Conservation (phyloP, 106 monocot genomes). For the Dendrobium officinale region DNA sequence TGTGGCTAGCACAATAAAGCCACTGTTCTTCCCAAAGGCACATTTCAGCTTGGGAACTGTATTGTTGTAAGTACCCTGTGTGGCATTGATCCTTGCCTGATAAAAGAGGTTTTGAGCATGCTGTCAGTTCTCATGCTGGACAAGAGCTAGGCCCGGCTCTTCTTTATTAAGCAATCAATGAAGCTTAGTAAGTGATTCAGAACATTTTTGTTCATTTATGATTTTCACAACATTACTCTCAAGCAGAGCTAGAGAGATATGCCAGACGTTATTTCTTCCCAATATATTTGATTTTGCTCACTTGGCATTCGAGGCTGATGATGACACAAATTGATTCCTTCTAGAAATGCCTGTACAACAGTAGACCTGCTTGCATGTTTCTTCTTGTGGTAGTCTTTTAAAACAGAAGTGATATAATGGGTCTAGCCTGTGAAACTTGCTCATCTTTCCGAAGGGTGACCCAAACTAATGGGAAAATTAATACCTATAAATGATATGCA, state of each 20-base stretch:
- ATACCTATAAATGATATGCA: conserved; percentile 96
- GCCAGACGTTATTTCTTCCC: conserved; percentile 77
- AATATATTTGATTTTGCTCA: conserved; percentile 93
- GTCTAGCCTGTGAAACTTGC: conserved; percentile 81
- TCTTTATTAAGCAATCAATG: conserved; percentile 93
- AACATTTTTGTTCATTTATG: conserved; percentile 93
- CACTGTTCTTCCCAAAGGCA: conserved; percentile 99
- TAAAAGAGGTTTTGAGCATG: conserved; percentile 84
- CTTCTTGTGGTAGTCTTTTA: conserved; percentile 98
- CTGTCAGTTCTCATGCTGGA: conserved; percentile 99
- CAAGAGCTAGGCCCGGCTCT: conserved; percentile 85
- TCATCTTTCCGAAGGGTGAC: conserved; percentile 95
- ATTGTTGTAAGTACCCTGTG: conserved; percentile 96
- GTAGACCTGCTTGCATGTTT: conserved; percentile 82
- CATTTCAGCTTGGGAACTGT: conserved; percentile 92
- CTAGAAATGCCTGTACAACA: conserved; percentile 97
- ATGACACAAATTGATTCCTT: conserved; percentile 95
- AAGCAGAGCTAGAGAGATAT: conserved; percentile 77
- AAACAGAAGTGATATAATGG: conserved; percentile 80
- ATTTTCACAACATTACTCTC: conserved; percentile 95
- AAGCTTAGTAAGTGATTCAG: conserved; percentile 92
- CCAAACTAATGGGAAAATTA: conserved; percentile 98
- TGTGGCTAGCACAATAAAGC: conserved; percentile 77
- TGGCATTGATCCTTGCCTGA: conserved; percentile 97
- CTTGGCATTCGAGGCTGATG: conserved; percentile 99